phyloP scores from a whole-genome alignment of 1,139 yeast species.

The Sugiyamaella castrensis region DNA sequence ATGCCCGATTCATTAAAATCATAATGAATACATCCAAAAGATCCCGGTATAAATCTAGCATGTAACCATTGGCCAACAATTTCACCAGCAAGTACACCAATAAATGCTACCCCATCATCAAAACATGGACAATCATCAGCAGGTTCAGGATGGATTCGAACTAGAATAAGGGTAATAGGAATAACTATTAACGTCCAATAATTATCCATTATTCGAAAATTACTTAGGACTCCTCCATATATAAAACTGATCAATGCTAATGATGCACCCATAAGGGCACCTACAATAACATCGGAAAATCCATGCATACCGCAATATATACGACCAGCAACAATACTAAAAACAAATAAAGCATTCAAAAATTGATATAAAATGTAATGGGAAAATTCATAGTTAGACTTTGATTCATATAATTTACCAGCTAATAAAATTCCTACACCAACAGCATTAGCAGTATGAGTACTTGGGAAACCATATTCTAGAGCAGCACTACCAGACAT shows the following conservation, averaged over 20 bases:
- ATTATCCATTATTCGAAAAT: conserved; percentile 14
- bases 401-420: conserved; percentile 20
- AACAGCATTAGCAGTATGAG: conserved; percentile 92
- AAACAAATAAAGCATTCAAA: conserved; percentile 48
- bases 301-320: conserved; percentile 99
- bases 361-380: conserved; percentile 21
- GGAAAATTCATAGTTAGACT: conserved; percentile 15
- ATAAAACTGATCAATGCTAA: conserved; percentile 32
- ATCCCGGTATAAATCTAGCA: neutral
- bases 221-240: conserved; percentile 25
- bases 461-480: conserved; percentile 93
- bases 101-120: conserved; percentile 91
- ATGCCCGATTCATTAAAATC: conserved; percentile 44
- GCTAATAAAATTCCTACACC: conserved; percentile 60
- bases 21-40: conserved; percentile 42
- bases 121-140: conserved; percentile 95
- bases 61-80: conserved; percentile 53
- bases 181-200: conserved; percentile 23
- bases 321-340: conserved; percentile 73
- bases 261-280: conserved; percentile 58
- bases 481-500: conserved; percentile 84
- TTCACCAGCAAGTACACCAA: conserved; percentile 82
- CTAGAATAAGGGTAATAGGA: conserved; percentile 28
- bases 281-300: conserved; percentile 66
- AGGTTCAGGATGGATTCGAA: conserved; percentile 78